phyloP scores from a whole-genome alignment of 345 rosid genomes.

The Brassica carinata region DNA sequence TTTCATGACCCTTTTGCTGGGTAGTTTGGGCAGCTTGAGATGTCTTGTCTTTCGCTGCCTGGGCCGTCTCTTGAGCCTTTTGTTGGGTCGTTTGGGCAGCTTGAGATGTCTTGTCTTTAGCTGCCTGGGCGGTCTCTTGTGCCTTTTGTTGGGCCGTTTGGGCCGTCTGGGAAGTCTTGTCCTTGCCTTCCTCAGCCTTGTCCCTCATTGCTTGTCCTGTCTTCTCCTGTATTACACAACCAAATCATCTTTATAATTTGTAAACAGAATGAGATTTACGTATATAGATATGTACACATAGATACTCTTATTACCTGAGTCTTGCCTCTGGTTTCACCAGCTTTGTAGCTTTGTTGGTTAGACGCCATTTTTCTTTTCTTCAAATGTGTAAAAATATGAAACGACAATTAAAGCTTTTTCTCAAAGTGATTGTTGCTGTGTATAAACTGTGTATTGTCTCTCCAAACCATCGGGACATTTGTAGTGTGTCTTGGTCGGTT shows the following conservation, averaged over 20 bases:
- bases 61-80: conserved; percentile 30
- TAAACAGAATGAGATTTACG: background rate
- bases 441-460: conserved; percentile 20
- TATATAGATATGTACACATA: background rate
- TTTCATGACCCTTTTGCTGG: conserved; percentile 34
- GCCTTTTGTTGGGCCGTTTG: conserved; percentile 6
- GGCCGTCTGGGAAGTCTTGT: conserved; percentile 23
- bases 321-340: conserved; percentile 63
- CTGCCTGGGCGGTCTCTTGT: conserved; percentile 28
- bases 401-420: background rate
- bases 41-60: conserved; percentile 43
- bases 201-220: conserved; percentile 40
- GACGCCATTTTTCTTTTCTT: conserved; percentile 53
- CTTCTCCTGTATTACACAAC: conserved; percentile 29
- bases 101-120: conserved; percentile 41
- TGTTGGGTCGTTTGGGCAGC: conserved; percentile 32
- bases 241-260: background rate
- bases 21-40: conserved; percentile 35
- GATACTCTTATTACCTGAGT: conserved; percentile 44
- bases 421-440: conserved; percentile 9
- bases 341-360: conserved; percentile 48
- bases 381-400: background rate
- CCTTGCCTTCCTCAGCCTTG: conserved; percentile 37
- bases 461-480: conserved; percentile 31
- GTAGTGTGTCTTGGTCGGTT: conserved; percentile 39